These are phyloP conservation scores for Polyporus tsugae DNA, from an alignment of 1,284 basidiomycete genomes.

Conservation along the genomic window DNA sequence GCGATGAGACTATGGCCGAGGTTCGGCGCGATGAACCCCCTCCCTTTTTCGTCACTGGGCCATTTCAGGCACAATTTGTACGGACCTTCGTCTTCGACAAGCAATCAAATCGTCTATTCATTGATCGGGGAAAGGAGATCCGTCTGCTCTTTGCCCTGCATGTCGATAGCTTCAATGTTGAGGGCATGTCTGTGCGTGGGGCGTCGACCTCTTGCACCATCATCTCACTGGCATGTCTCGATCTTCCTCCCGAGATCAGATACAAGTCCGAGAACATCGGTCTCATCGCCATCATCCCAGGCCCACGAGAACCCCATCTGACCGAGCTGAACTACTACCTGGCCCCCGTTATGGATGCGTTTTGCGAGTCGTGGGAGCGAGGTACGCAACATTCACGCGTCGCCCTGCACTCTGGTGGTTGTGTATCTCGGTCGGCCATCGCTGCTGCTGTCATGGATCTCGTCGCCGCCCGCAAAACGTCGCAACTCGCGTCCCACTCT, in stretches of 20 bases:
- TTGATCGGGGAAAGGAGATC: slow-evolving; percentile 6
- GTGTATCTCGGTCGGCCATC: slow-evolving; percentile 38
- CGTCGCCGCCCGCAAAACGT: slow-evolving; percentile 33
- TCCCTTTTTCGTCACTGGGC: neutral
- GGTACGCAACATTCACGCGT: slow-evolving; percentile 44
- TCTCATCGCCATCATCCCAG: slow-evolving; percentile 46
- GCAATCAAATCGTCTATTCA: slow-evolving; percentile 4
- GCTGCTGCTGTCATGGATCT: slow-evolving; percentile 43
- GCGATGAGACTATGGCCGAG: slow-evolving; percentile 2
- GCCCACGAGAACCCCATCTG: slow-evolving; percentile 44
- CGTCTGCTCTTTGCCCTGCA: slow-evolving; percentile 12
- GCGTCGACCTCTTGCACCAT: slow-evolving; percentile 12
- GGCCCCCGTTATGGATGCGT: slow-evolving; percentile 43
- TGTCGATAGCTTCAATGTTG: slow-evolving; percentile 17
- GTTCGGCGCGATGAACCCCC: slow-evolving; percentile 1
- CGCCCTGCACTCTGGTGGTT: slow-evolving; percentile 36
- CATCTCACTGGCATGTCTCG: slow-evolving; percentile 39
- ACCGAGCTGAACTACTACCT: slow-evolving; percentile 47
- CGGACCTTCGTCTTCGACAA: slow-evolving; percentile 9
- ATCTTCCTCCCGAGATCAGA: slow-evolving; percentile 39
- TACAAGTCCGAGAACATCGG: slow-evolving; percentile 41
- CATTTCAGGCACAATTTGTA: slow-evolving; percentile 4
- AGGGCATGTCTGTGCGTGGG: slow-evolving; percentile 12
- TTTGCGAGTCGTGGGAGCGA: slow-evolving; percentile 41
- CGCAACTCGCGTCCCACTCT: slow-evolving; percentile 28